Evolutionary conservation across 2,329 filamentous ascomycete species (phyloP).

Genomic region (Zymoseptoria pseudotritici): DNA sequence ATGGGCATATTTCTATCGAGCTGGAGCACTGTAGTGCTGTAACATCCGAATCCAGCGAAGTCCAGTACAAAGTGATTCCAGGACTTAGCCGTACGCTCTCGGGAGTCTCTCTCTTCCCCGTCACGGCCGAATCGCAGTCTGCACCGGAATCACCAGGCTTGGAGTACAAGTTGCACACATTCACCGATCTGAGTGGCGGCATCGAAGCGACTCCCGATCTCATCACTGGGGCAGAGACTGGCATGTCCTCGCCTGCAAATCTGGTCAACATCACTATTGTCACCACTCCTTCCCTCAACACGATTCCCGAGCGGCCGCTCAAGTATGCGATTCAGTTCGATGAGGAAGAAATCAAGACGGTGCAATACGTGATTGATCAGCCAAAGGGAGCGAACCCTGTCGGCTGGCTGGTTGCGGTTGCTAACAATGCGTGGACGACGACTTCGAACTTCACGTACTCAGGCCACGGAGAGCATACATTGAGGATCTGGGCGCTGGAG

Average conservation of each 20-base stretch:
- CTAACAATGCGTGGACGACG: constrained; percentile 45
- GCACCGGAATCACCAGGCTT: constrained; percentile 49
- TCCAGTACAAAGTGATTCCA: constrained; percentile 47
- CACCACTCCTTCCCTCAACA: constrained; percentile 24
- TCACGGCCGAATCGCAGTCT: constrained; percentile 25
- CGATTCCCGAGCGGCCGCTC: constrained; percentile 22
- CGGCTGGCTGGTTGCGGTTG: constrained; percentile 44
- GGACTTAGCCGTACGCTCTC: constrained; percentile 52
- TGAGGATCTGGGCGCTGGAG: constrained; percentile 42
- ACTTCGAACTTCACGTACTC: constrained; percentile 33
- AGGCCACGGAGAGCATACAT: constrained; percentile 33
- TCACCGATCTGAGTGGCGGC: constrained; percentile 36
- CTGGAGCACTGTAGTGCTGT: constrained; percentile 27
- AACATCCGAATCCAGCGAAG: constrained; percentile 17
- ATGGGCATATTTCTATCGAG: constrained; percentile 37
- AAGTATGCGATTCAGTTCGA: constrained; percentile 34
- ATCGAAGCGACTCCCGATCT: background rate
- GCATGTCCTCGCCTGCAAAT: constrained; percentile 31
- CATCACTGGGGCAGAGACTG: background rate
- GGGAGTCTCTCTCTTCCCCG: constrained; percentile 51
- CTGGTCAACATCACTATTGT: constrained; percentile 30
- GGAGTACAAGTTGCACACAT: constrained; percentile 56
- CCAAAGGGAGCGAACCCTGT: constrained; percentile 32
- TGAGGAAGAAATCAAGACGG: constrained; percentile 16
- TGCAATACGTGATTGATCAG: constrained; percentile 24